Conservation (phyloP, 805 yeast genomes). For the Starmerella ratchasimensis region DNA sequence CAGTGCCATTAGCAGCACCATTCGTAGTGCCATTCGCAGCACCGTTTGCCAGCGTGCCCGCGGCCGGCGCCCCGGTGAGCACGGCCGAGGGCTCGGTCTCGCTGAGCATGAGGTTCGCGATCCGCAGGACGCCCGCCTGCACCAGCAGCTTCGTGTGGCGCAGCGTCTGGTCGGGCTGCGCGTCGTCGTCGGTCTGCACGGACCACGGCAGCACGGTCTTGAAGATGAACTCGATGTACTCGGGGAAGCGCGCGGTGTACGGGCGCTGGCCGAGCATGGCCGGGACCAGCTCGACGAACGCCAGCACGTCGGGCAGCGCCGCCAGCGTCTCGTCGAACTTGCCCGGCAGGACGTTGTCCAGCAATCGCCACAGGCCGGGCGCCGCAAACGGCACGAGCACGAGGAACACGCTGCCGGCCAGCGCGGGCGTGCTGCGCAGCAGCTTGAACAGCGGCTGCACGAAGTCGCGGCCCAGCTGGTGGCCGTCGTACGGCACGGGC, state of each 20-base stretch:
- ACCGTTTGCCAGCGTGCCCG: too few relatives aligned
- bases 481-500: background rate
- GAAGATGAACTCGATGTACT: constrained; percentile 57
- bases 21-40: too few relatives aligned
- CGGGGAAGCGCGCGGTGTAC: constrained; percentile 1
- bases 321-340: constrained; percentile 36
- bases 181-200: background rate
- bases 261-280: constrained; percentile 22
- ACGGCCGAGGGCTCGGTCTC: background rate
- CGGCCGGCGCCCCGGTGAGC: too few relatives aligned
- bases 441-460: constrained; percentile 34
- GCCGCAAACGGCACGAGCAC: constrained; percentile 32
- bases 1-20: constrained; percentile 27
- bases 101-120: constrained; percentile 32
- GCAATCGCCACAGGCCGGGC: constrained; percentile 11
- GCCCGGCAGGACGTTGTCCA: constrained; percentile 7
- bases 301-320: constrained; percentile 42
- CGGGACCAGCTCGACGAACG: constrained; percentile 45
- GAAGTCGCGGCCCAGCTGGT: constrained; percentile 8
- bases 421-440: constrained; percentile 34
- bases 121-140: constrained; percentile 42
- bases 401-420: constrained; percentile 42
- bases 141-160: constrained; percentile 28
- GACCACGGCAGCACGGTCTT: constrained; percentile 47
- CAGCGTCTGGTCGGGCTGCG: background rate